These are phyloP conservation scores for Aphanocladium album DNA, from an alignment of 2,329 filamentous ascomycete species.

Conservation along the genomic window DNA sequence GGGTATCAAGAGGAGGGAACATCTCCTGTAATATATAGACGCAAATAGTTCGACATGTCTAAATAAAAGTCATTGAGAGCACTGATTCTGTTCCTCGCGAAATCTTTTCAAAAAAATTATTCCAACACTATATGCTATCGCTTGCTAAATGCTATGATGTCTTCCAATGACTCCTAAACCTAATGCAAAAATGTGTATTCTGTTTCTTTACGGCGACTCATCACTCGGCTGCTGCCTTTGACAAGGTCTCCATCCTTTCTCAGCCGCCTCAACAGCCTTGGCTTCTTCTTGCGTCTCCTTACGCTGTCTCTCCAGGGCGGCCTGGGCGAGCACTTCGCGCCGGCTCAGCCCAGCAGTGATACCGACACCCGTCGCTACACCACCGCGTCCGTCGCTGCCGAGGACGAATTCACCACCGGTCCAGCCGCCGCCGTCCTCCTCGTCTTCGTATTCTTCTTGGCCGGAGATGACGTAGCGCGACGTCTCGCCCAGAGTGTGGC, in stretches of 20 bases:
- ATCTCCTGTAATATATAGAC: neutral
- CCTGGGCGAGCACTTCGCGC: conserved; percentile 66
- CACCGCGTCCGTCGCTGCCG: conserved; percentile 52
- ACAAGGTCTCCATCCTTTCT: conserved; percentile 26
- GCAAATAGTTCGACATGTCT: neutral
- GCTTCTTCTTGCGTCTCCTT: conserved; percentile 29
- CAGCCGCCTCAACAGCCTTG: conserved; percentile 25
- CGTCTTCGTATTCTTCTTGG: conserved; percentile 36
- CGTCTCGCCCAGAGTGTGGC: conserved; percentile 60
- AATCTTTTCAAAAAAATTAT: neutral
- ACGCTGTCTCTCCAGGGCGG: conserved; percentile 31
- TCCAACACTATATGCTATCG: neutral
- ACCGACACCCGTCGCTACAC: conserved; percentile 39
- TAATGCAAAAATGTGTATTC: neutral
- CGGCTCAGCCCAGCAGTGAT: conserved; percentile 51
- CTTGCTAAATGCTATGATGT: neutral
- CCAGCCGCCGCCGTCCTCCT: conserved; percentile 66
- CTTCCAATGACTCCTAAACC: neutral
- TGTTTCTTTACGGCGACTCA: neutral
- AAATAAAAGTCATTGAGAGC: neutral
- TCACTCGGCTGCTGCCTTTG: conserved; percentile 20
- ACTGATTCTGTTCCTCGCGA: neutral
- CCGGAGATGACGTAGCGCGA: conserved; percentile 53
- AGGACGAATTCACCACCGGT: conserved; percentile 74
- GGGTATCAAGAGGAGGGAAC: neutral